Conservation (phyloP, 2,329 filamentous ascomycete genomes). For the Aspergillus felis region DNA sequence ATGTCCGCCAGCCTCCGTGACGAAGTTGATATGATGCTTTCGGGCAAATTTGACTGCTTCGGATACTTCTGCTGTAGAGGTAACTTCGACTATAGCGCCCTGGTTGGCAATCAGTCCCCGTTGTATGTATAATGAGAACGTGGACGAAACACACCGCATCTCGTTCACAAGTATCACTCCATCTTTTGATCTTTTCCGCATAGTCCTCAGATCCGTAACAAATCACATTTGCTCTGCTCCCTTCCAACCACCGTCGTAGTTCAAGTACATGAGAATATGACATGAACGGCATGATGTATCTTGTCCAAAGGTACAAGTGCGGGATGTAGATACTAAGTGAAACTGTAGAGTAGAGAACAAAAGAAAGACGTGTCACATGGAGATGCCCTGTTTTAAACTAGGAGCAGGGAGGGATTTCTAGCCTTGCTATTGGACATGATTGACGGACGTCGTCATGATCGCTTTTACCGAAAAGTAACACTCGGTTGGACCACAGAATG, state of each 20-base stretch:
- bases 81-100: slow-evolving; percentile 14
- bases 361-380: not conserved
- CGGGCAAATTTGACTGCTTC: not conserved
- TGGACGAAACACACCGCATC: slow-evolving; percentile 4
- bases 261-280: slow-evolving; percentile 6
- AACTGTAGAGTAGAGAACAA: no score
- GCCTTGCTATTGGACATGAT: not conserved
- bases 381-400: not conserved
- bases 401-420: not conserved
- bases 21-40: not conserved
- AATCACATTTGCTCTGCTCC: slow-evolving; percentile 8
- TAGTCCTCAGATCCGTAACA: slow-evolving; percentile 5
- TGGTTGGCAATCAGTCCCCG: not conserved
- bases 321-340: no score
- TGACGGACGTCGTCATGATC: not conserved
- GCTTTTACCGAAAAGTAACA: not conserved
- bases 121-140: not conserved
- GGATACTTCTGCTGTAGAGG: slow-evolving; percentile 5
- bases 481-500: not conserved
- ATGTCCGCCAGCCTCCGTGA: not conserved
- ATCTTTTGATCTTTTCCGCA: slow-evolving; percentile 6
- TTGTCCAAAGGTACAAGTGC: not conserved
- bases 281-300: slow-evolving; percentile 6
- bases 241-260: slow-evolving; percentile 7
- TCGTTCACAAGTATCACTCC: slow-evolving; percentile 11